These are phyloP conservation scores for Podospora comata DNA, from an alignment of 495 filamentous ascomycete genomes.

Conservation along the genomic window DNA sequence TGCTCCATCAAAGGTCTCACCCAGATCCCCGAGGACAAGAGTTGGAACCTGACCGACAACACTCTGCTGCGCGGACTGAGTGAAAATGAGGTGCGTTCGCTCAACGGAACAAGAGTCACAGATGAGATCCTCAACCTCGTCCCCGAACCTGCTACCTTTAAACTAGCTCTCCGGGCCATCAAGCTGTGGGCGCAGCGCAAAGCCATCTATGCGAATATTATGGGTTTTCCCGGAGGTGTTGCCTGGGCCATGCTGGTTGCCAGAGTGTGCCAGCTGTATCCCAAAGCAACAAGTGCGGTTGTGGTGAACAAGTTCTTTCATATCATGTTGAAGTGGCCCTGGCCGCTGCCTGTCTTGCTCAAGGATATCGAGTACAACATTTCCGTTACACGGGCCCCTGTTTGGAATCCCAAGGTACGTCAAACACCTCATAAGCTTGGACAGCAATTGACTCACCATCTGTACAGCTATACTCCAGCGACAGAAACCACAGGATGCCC, in stretches of 20 bases:
- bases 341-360: slow-evolving; percentile 86
- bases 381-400: slow-evolving; percentile 61
- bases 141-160: slow-evolving; percentile 83
- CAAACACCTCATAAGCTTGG: background rate
- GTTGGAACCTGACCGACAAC: slow-evolving; percentile 68
- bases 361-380: slow-evolving; percentile 84
- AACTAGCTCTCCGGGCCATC: slow-evolving; percentile 80
- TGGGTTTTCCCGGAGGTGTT: slow-evolving; percentile 93
- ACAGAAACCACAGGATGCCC: slow-evolving; percentile 87
- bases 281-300: slow-evolving; percentile 78
- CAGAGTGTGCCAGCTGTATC: slow-evolving; percentile 94
- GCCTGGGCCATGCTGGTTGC: slow-evolving; percentile 98
- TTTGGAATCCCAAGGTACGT: slow-evolving; percentile 91
- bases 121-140: slow-evolving; percentile 87
- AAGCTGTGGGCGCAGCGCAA: slow-evolving; percentile 95
- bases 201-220: slow-evolving; percentile 91
- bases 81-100: slow-evolving; percentile 77
- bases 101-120: slow-evolving; percentile 92
- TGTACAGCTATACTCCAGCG: slow-evolving; percentile 69
- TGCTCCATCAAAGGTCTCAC: slow-evolving; percentile 66
- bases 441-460: slow-evolving; percentile 36
- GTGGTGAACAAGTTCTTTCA: slow-evolving; percentile 91
- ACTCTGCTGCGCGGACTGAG: slow-evolving; percentile 80
- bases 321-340: slow-evolving; percentile 86
- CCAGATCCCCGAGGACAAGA: slow-evolving; percentile 66